phyloP scores from a whole-genome alignment of 805 yeast genomes.

The Ogataea methanolica region DNA sequence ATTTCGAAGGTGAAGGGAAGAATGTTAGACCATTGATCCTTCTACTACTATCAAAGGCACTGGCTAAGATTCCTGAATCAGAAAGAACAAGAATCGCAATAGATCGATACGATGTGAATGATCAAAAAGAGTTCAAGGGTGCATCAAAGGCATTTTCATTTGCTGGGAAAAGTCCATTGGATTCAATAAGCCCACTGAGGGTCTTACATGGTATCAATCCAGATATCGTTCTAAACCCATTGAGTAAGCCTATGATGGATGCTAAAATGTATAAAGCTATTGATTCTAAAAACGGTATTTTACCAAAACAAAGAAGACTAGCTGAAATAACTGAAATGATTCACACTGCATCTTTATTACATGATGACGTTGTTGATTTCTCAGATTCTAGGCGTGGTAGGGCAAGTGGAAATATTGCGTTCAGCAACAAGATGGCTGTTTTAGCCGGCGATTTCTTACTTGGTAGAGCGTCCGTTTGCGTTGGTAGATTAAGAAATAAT shows the following conservation, averaged over 20 bases:
- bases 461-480: slow-evolving; percentile 94
- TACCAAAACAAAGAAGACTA: slow-evolving; percentile 90
- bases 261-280: slow-evolving; percentile 50
- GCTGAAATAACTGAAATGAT: slow-evolving; percentile 99
- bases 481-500: slow-evolving; percentile 90
- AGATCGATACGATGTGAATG: slow-evolving; percentile 61
- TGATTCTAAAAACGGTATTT: slow-evolving; percentile 63
- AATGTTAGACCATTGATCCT: slow-evolving; percentile 92
- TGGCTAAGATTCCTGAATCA: slow-evolving; percentile 65
- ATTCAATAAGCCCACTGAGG: slow-evolving; percentile 73
- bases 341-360: slow-evolving; percentile 91
- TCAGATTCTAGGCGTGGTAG: slow-evolving; percentile 86
- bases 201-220: slow-evolving; percentile 90
- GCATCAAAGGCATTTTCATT: slow-evolving; percentile 50
- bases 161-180: slow-evolving; percentile 56
- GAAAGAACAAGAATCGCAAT: slow-evolving; percentile 61
- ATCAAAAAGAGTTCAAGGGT: slow-evolving; percentile 58
- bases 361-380: slow-evolving; percentile 94
- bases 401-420: slow-evolving; percentile 89
- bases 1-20: slow-evolving; percentile 95
- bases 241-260: slow-evolving; percentile 72
- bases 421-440: slow-evolving; percentile 95
- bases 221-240: slow-evolving; percentile 72
- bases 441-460: slow-evolving; percentile 93
- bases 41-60: slow-evolving; percentile 73